These are phyloP conservation scores for Kwoniella mangroviensis DNA, from an alignment of 768 basidiomycete genomes.

Conservation along the genomic window DNA sequence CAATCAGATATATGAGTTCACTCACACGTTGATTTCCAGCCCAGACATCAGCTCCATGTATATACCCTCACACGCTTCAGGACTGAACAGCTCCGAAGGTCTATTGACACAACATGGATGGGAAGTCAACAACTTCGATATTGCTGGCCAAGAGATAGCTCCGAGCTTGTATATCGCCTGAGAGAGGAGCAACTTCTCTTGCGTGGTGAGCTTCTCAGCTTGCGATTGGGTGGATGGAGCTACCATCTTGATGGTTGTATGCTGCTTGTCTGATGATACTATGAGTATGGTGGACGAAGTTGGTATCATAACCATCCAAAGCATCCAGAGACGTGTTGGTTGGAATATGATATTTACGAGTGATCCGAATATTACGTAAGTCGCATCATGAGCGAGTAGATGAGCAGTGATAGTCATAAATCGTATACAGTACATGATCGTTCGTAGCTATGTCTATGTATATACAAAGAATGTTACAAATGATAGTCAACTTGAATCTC, in stretches of 20 bases:
- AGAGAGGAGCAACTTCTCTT: constrained; percentile 79
- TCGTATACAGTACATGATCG: no score
- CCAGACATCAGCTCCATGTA: constrained; percentile 73
- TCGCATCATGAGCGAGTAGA: no score
- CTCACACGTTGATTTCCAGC: constrained; percentile 65
- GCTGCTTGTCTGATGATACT: neutral
- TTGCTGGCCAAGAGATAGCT: constrained; percentile 64
- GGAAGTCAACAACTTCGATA: constrained; percentile 69
- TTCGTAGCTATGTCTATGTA: no score
- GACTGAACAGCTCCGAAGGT: constrained; percentile 67
- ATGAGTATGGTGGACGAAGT: no score
- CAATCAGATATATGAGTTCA: neutral
- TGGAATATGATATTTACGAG: no score
- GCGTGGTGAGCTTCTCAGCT: constrained; percentile 29
- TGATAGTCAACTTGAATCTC: no score
- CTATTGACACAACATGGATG: constrained; percentile 62
- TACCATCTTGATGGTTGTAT: neutral
- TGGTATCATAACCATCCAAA: no score
- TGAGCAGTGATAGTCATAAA: no score
- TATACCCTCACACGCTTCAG: constrained; percentile 71
- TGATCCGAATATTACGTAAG: no score
- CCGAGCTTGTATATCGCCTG: constrained; percentile 87
- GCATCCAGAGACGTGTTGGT: no score
- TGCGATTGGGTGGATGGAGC: constrained; percentile 2
- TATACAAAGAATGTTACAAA: no score